Base-by-base conservation (phyloP, 169 alveolate genomes). In the Babesia gibsoni region DNA sequence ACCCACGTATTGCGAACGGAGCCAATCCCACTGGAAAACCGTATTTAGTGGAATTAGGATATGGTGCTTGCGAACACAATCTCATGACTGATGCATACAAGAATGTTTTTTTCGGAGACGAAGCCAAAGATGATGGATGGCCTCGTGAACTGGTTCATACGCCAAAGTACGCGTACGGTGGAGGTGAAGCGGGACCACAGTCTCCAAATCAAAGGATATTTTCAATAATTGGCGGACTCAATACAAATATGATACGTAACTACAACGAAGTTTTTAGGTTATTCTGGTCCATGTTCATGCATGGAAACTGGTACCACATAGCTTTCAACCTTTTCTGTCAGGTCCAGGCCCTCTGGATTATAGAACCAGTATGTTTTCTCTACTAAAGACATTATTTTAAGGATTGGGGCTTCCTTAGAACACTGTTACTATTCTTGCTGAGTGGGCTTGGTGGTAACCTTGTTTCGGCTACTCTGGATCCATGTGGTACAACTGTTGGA, bases 381-480 rank as follows among this genome's bases (percentile, higher is more conserved):
- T 8, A 12, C 0, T 3, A 23, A 5, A 35, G 7, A 4, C 7
- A 43, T 4, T 6, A 1, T 16, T 7, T 7, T 33, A 56, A 84
- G 91, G 95, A 87, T 33, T 92, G 96, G 96, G 96, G 96, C 0
- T 90, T 91, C 49, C 22, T 82, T 25, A 74, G 96, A 22, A 90
- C 95, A 14, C 46, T 84, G 49, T 39, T 85, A 2, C 64, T 90
- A 7, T 92, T 86, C 52, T 36, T 90, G 52, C 52, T 89, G 18
- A 82, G 94, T 39, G 96, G 92, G 5, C 56, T 91, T 4, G 84
- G 93, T 2, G 95, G 96, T 0, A 91, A 90, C 57, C 75, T 91
- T 16, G 58, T 88, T 8, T 86, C 92, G n/a, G 90, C 95, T 4
- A 92, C 90, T 25, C 57, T 88, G 37, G 91, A 91, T 29, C 96